phyloP scores from a whole-genome alignment of 345 rosid genomes.

The Citrus medica region DNA sequence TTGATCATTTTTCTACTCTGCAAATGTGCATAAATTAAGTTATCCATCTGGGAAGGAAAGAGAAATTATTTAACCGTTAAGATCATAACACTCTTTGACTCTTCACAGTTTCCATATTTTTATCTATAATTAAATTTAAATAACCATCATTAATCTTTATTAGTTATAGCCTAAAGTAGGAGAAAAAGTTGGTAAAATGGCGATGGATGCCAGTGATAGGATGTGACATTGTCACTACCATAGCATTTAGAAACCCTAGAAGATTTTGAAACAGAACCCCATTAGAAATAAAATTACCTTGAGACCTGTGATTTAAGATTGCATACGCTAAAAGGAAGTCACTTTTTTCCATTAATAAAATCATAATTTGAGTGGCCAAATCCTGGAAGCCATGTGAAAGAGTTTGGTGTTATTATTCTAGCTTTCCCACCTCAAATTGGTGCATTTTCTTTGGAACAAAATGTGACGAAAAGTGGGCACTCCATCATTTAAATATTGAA shows the following conservation, averaged over 20 bases:
- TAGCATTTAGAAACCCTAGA: not conserved
- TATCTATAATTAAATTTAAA: not conserved
- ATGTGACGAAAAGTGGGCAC: conserved; percentile 9
- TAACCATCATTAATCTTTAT: not conserved
- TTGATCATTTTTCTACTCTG: not conserved
- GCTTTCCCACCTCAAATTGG: conserved; percentile 10
- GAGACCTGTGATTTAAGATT: not conserved
- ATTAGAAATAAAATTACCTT: not conserved
- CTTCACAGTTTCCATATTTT: not conserved
- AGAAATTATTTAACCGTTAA: not conserved
- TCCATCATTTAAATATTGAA: conserved; percentile 1
- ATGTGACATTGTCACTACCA: not conserved
- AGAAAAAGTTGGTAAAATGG: not conserved
- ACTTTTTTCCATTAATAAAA: not conserved
- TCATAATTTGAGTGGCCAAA: conserved; percentile 7
- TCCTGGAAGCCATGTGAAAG: conserved; percentile 27
- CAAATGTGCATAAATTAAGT: not conserved
- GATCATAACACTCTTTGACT: not conserved
- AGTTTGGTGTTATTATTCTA: conserved; percentile 3
- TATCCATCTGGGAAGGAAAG: not conserved
- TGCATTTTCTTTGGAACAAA: conserved; percentile 18
- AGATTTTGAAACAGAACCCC: not conserved
- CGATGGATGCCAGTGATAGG: not conserved
- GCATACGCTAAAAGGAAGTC: too few species aligned
- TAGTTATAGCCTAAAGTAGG: not conserved